phyloP scores from a whole-genome alignment of 2,329 filamentous ascomycete species.

The Alternaria gaisen region DNA sequence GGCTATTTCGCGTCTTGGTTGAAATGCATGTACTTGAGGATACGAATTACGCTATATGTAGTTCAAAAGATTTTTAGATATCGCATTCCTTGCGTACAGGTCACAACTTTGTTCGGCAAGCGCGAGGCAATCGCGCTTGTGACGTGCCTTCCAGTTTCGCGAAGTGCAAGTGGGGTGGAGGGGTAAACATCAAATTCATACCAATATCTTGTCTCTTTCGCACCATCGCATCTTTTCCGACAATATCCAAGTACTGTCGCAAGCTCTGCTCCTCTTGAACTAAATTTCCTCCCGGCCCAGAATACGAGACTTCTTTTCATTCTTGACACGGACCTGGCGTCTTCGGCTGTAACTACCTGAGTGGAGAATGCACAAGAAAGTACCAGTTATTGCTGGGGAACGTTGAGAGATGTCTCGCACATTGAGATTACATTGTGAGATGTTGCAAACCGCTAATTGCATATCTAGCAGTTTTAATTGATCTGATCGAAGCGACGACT shows the following conservation, averaged over 20 bases:
- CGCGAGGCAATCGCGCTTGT: neutral
- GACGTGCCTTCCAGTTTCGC: neutral
- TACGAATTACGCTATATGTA: neutral
- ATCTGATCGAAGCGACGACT: neutral
- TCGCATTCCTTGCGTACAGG: neutral
- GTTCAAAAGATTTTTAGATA: neutral
- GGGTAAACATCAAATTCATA: constrained; percentile 3
- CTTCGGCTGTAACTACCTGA: too few species aligned
- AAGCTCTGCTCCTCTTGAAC: neutral
- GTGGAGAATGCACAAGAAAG: too few species aligned
- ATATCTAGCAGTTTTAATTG: neutral
- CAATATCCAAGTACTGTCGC: neutral
- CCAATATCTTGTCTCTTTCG: neutral
- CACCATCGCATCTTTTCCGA: neutral
- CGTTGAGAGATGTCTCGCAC: neutral
- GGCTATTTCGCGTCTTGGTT: neutral
- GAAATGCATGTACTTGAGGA: neutral
- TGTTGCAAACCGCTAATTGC: neutral
- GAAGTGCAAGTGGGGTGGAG: constrained; percentile 8
- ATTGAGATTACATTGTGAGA: accelerated
- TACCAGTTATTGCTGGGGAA: accelerated
- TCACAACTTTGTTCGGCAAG: neutral
- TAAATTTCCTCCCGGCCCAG: neutral
- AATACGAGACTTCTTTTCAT: too few species aligned
- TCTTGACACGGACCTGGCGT: too few species aligned